Base-by-base conservation (phyloP, 2,329 filamentous ascomycete genomes). In the Aspergillus calidoustus region DNA sequence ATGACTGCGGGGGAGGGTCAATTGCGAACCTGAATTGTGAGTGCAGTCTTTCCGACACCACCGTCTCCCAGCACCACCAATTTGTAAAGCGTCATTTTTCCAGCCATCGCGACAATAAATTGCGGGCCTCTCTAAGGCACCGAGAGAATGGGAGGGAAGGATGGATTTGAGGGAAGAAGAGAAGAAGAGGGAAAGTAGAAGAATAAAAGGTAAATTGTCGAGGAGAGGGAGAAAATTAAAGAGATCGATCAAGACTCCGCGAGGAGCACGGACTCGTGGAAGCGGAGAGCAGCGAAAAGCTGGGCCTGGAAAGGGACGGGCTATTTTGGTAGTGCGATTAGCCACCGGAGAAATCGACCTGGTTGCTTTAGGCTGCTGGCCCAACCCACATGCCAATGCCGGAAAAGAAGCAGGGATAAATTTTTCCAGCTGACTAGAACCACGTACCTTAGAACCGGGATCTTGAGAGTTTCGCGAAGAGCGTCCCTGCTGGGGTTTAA, bases 41-140 rank as follows among this genome's bases (percentile, higher is more conserved):
- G 83, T 73, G 93, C 93, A 55, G 93, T 97, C 81, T 97, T 97
- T 71, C 93, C 93, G 65, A 97, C 93, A 80, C 93, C 93, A 81
- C 93, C 93, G 77, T 97, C 93, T 72, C 93, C 93, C 67, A 97
- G 83, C 81, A 97, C 93, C 87, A 97, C 93, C 85, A 97, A 82
- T 82, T 96, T 96, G 84, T 97, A 96, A 78, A 96, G 82, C 76
- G 93, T 93, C 92, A 96, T 96, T 84, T 94, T 93, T 74, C 91
- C 91, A 81, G 91, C 89, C 92, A 95, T 95, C 78, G 74, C 83
- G 74, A 69, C 61, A 53, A 59, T 19, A 30, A 56, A 44, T 41
- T 53, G 41, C 47, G 34, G 51, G 49, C 43, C 58, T 52, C 53
- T 55, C 31, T 31, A 48, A 43, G 49, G 43, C 43, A 54, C 46